A percentile compares a stretch with the other conserved stretches of the same genome.
Evolutionary conservation across 192 early-diverging fungal species (phyloP).

Genomic region (Podochytrium sp.): DNA sequence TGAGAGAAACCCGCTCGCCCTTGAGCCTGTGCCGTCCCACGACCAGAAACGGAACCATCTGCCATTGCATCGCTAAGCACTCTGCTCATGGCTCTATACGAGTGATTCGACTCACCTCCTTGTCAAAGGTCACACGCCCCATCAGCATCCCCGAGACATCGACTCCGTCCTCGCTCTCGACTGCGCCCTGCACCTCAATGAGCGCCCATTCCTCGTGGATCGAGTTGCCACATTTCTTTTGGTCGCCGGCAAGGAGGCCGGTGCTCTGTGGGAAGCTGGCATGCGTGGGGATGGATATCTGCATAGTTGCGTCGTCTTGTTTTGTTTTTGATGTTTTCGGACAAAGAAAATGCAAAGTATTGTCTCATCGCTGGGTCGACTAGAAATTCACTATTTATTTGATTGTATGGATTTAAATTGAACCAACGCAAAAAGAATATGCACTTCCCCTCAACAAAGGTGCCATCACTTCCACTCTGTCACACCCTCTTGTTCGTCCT

Average conservation of each 20-base stretch:
- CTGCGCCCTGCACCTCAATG: conserved; percentile 24
- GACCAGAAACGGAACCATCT: not conserved
- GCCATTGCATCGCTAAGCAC: not conserved
- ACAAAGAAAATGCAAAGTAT: not conserved
- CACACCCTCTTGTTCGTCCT: no score
- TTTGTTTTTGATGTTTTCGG: not conserved
- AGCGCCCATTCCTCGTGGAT: not conserved
- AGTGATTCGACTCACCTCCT: no score
- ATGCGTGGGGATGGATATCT: not conserved
- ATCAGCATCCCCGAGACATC: not conserved
- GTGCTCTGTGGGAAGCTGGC: not conserved
- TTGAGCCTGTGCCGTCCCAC: conserved; percentile 15
- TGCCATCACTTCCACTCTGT: no score
- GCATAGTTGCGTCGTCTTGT: no score
- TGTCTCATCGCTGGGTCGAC: not conserved
- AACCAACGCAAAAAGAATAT: no score
- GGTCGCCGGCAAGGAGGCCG: not conserved
- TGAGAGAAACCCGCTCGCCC: conserved; percentile 9
- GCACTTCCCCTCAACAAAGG: no score
- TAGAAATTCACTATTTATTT: no score
- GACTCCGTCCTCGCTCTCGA: not conserved
- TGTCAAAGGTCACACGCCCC: conserved; percentile 11
- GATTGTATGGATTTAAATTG: no score
- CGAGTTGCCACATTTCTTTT: not conserved
- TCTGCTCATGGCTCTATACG: no score